Conservation (phyloP, 208 protist genomes). For the Kentomonas sorsogonicus region DNA sequence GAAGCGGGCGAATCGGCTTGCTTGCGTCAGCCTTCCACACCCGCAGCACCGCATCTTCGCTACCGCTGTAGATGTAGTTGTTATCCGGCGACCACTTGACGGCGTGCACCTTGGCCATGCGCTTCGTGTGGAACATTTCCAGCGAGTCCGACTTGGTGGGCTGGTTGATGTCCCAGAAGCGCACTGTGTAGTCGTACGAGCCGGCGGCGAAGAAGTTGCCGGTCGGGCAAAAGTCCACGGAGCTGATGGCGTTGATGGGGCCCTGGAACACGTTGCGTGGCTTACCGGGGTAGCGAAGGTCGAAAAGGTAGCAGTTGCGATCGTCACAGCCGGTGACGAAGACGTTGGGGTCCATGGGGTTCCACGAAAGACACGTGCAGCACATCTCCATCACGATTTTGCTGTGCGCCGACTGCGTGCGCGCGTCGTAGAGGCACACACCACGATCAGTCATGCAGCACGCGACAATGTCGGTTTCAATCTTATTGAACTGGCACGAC, state of each 20-base stretch:
- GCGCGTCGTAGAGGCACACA: slow-evolving; percentile 94
- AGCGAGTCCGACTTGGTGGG: slow-evolving; percentile 82
- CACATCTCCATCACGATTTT: slow-evolving; percentile 94
- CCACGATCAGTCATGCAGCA: slow-evolving; percentile 90
- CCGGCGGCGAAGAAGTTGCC: slow-evolving; percentile 94
- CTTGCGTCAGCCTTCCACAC: slow-evolving; percentile 95
- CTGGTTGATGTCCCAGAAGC: slow-evolving; percentile 91
- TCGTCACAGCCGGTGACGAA: slow-evolving; percentile 96
- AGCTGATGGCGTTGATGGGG: slow-evolving; percentile 92
- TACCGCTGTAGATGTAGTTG: slow-evolving; percentile 93
- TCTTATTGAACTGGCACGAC: slow-evolving; percentile 91
- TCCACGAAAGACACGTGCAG: slow-evolving; percentile 93
- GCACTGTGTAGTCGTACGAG: slow-evolving; percentile 93
- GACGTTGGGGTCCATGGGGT: slow-evolving; percentile 97
- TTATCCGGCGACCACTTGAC: slow-evolving; percentile 92
- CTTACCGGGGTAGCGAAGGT: slow-evolving; percentile 92
- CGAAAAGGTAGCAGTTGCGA: slow-evolving; percentile 97
- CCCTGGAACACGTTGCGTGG: slow-evolving; percentile 94
- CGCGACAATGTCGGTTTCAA: slow-evolving; percentile 89
- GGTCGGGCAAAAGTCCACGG: slow-evolving; percentile 96
- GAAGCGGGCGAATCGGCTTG: slow-evolving; percentile 81
- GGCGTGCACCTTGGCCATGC: slow-evolving; percentile 95
- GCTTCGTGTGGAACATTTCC: slow-evolving; percentile 98
- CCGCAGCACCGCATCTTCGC: slow-evolving; percentile 96
- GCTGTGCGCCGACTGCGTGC: slow-evolving; percentile 80